Evolutionary conservation across 2,329 filamentous ascomycete genomes (phyloP).

Genomic region (Endocalyx cinctus): DNA sequence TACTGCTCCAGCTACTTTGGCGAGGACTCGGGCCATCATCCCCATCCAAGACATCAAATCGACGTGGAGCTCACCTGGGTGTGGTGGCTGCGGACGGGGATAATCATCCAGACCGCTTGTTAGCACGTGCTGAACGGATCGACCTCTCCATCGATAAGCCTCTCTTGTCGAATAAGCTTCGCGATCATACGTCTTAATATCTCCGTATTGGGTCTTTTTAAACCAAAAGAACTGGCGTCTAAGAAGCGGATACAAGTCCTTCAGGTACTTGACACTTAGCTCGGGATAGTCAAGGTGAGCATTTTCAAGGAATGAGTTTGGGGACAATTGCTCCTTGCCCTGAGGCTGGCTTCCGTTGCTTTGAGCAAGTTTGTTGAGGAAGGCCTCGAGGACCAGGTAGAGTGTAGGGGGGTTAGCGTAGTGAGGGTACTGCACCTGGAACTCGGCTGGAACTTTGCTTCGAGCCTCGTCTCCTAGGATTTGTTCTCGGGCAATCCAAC

Average conservation of each 20-base stretch:
- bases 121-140: conserved; percentile 79
- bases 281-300: conserved; percentile 58
- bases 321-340: conserved; percentile 39
- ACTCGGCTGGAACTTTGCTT: conserved; percentile 89
- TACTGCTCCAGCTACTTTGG: conserved; percentile 73
- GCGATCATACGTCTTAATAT: conserved; percentile 87
- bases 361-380: conserved; percentile 71
- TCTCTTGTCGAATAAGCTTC: conserved; percentile 85
- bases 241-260: conserved; percentile 58
- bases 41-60: conserved; percentile 96
- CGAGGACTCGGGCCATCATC: conserved; percentile 86
- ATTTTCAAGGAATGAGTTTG: conserved; percentile 45
- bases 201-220: conserved; percentile 82
- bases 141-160: conserved; percentile 91
- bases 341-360: conserved; percentile 42
- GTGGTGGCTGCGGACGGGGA: conserved; percentile 85
- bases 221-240: conserved; percentile 94
- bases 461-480: conserved; percentile 88
- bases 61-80: conserved; percentile 91
- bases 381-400: conserved; percentile 80
- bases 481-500: conserved; percentile 96
- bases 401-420: conserved; percentile 96
- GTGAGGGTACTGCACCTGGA: conserved; percentile 93
- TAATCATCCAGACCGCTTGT: conserved; percentile 97
- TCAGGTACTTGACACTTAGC: conserved; percentile 22